phyloP scores from a whole-genome alignment of 2,329 filamentous ascomycete genomes.

The Fusarium miscanthi region DNA sequence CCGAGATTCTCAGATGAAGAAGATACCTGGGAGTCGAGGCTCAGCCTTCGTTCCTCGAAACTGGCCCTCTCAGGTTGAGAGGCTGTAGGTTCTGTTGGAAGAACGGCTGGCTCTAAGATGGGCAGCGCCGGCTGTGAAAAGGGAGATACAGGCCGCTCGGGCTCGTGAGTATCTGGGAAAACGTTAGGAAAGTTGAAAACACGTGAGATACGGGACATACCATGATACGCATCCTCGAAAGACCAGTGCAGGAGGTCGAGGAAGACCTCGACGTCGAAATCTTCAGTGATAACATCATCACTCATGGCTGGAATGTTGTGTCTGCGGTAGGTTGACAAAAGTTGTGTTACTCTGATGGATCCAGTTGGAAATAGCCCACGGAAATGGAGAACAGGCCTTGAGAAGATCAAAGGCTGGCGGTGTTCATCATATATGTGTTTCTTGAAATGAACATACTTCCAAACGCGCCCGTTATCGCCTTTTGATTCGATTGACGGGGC shows the following conservation, averaged over 20 bases:
- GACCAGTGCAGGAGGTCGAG: neutral
- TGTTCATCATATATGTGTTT: neutral
- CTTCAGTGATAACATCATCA: neutral
- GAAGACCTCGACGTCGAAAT: neutral
- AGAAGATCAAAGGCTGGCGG: fast-evolving
- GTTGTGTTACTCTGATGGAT: fast-evolving
- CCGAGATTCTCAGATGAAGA: no score
- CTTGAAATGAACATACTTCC: fast-evolving
- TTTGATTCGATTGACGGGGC: fast-evolving
- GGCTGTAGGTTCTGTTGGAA: fast-evolving
- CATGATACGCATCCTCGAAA: neutral
- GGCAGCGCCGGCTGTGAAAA: neutral
- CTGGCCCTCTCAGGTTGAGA: fast-evolving
- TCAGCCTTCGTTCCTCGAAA: neutral
- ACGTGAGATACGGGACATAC: fast-evolving
- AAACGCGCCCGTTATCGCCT: fast-evolving
- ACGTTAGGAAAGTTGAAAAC: neutral
- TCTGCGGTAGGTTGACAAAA: neutral
- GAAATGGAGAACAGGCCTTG: neutral
- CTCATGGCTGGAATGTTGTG: neutral
- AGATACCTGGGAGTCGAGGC: fast-evolving
- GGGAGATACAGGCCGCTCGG: neutral
- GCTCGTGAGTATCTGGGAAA: neutral
- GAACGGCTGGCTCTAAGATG: fast-evolving
- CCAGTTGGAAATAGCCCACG: neutral